phyloP scores from a whole-genome alignment of 2,329 filamentous ascomycete species.

The Ophiosphaerella herpotricha region DNA sequence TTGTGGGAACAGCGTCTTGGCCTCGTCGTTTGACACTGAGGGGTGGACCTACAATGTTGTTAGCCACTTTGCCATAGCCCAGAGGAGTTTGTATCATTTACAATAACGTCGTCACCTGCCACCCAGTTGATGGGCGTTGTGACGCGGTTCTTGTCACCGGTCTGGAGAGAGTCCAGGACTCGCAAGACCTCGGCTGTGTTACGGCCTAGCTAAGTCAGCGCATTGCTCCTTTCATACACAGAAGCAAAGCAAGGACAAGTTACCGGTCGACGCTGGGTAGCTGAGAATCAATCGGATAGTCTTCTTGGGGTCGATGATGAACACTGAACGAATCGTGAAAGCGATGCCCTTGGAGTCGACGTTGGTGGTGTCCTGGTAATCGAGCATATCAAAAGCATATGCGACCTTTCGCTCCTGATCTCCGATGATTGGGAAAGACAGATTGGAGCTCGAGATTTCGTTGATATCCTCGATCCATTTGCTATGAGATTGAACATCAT shows the following conservation, averaged over 20 bases:
- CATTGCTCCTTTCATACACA: too few species aligned
- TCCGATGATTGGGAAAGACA: slow-evolving; percentile 59
- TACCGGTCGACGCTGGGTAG: slow-evolving; percentile 64
- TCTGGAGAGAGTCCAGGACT: slow-evolving; percentile 58
- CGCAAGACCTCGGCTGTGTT: slow-evolving; percentile 60
- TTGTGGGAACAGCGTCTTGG: slow-evolving; percentile 63
- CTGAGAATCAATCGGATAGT: slow-evolving; percentile 66
- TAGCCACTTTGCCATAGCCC: slow-evolving; percentile 59
- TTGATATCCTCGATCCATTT: slow-evolving; percentile 60
- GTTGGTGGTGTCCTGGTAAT: slow-evolving; percentile 62
- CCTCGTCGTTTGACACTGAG: slow-evolving; percentile 61
- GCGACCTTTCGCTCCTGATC: slow-evolving; percentile 59
- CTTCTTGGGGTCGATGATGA: slow-evolving; percentile 69
- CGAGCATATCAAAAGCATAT: slow-evolving; percentile 58
- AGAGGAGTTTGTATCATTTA: neutral
- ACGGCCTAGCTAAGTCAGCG: slow-evolving; percentile 38
- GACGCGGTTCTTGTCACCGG: slow-evolving; percentile 63
- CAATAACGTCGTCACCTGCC: slow-evolving; percentile 29
- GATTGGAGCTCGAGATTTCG: slow-evolving; percentile 54
- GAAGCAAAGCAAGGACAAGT: too few species aligned
- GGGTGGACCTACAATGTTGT: slow-evolving; percentile 67
- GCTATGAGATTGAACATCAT: slow-evolving; percentile 56
- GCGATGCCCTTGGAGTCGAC: slow-evolving; percentile 61
- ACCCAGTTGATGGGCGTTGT: slow-evolving; percentile 68
- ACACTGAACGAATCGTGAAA: slow-evolving; percentile 68